Percentiles rank a stretch among this genome's conserved stretches.
phyloP scores from a whole-genome alignment of 2,329 filamentous ascomycete genomes.

The Alternaria arborescens region DNA sequence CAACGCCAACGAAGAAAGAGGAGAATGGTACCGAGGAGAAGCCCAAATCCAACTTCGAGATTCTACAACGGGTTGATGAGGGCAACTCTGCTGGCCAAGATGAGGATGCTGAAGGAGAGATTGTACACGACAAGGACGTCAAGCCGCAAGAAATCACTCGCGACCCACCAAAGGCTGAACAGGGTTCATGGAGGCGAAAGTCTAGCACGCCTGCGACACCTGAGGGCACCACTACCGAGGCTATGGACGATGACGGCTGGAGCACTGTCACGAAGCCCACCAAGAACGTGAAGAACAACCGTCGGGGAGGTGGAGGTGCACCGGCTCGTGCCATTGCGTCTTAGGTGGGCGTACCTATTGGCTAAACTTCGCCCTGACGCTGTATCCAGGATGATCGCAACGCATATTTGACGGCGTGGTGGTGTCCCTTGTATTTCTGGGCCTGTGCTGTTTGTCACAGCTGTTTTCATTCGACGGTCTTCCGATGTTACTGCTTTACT shows the following conservation, averaged over 20 bases:
- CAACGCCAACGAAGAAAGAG: constrained; percentile 43
- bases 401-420: constrained; percentile 38
- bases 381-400: constrained; percentile 37
- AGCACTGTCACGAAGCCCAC: constrained; percentile 60
- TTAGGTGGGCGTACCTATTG: constrained; percentile 35
- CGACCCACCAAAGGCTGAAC: constrained; percentile 52
- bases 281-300: constrained; percentile 51
- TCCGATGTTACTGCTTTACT: constrained; percentile 32
- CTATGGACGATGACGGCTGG: constrained; percentile 63
- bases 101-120: constrained; percentile 59
- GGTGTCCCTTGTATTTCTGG: constrained; percentile 30
- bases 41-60: constrained; percentile 62
- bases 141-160: constrained; percentile 65
- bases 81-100: constrained; percentile 53
- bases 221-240: constrained; percentile 55
- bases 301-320: constrained; percentile 51
- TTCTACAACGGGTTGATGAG: constrained; percentile 59
- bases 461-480: constrained; percentile 32
- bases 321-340: constrained; percentile 58
- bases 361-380: constrained; percentile 20
- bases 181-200: constrained; percentile 53
- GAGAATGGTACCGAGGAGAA: constrained; percentile 54
- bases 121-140: constrained; percentile 61
- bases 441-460: constrained; percentile 35
- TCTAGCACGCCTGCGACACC: constrained; percentile 42